Evolutionary conservation across 345 rosid genomes (phyloP).

Genomic region (Lepidium sativum): DNA sequence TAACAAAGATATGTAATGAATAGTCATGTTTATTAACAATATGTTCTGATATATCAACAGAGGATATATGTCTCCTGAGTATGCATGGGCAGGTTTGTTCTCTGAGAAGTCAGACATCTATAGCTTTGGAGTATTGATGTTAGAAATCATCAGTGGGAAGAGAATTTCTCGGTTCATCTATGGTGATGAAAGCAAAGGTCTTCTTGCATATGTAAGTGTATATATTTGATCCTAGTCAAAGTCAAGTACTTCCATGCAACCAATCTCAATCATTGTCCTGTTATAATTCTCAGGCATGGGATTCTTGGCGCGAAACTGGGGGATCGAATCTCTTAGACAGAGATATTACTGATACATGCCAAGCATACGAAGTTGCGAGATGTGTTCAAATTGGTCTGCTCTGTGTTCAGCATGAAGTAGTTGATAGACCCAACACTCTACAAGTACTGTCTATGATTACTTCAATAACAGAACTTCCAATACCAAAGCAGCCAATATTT

Average conservation of each 20-base stretch:
- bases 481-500: conserved; percentile 21
- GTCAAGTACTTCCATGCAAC: not conserved
- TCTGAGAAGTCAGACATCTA: conserved; percentile 46
- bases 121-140: conserved; percentile 41
- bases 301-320: conserved; percentile 13
- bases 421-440: conserved; percentile 20
- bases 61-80: conserved; percentile 46
- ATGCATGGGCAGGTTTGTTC: conserved; percentile 42
- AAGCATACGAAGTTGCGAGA: conserved; percentile 7
- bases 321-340: conserved; percentile 13
- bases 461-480: conserved; percentile 18
- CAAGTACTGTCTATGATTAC: conserved; percentile 17
- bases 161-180: conserved; percentile 18
- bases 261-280: not conserved
- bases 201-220: conserved; percentile 26
- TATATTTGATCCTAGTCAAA: not conserved
- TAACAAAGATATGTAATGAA: not conserved
- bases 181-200: conserved; percentile 25
- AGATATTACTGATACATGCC: conserved; percentile 5
- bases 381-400: conserved; percentile 24
- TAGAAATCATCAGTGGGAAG: conserved; percentile 22
- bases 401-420: conserved; percentile 21
- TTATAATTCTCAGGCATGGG: conserved; percentile 13
- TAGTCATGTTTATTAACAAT: not conserved
- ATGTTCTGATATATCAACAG: conserved; percentile 8